Conservation (phyloP, 257 asterid species). For the Buddleja alternifolia region DNA sequence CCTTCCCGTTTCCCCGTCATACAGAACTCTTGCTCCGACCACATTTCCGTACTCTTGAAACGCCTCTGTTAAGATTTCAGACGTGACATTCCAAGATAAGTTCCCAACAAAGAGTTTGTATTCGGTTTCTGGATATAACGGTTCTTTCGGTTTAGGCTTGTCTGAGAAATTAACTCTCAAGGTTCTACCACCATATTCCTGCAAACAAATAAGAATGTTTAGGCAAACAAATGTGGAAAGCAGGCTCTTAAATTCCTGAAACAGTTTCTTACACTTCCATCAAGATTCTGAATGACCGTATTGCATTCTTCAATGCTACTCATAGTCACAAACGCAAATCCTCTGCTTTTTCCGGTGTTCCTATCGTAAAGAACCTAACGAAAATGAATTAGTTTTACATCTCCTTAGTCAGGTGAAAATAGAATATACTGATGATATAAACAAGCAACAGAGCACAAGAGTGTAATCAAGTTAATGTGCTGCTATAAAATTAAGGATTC, state of each 20-base stretch:
- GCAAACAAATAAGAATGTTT: conserved; percentile 17
- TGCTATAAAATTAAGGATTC: background rate
- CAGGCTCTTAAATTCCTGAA: background rate
- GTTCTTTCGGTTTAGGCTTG: conserved; percentile 86
- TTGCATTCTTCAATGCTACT: conserved; percentile 81
- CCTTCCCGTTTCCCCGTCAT: conserved; percentile 77
- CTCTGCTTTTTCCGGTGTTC: conserved; percentile 86
- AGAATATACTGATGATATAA: background rate
- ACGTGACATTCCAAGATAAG: conserved; percentile 74
- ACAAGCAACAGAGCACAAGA: background rate
- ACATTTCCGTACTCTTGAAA: conserved; percentile 69
- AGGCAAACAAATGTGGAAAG: background rate
- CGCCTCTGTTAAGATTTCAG: conserved; percentile 63
- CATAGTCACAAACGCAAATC: conserved; percentile 96
- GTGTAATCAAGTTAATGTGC: background rate
- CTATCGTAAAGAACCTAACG: conserved; percentile 84
- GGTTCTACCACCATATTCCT: conserved; percentile 93
- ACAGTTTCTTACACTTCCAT: conserved; percentile 64
- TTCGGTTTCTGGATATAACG: conserved; percentile 86
- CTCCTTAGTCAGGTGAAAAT: background rate
- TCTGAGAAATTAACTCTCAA: conserved; percentile 85
- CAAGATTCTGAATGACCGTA: conserved; percentile 71
- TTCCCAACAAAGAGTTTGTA: conserved; percentile 87
- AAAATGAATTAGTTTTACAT: conserved; percentile 4
- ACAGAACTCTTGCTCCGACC: conserved; percentile 82